Evolutionary conservation across 106 monocot species (phyloP), one percentile per base, ranked within the genome.

Genomic region (Amphibolis antarctica): DNA sequence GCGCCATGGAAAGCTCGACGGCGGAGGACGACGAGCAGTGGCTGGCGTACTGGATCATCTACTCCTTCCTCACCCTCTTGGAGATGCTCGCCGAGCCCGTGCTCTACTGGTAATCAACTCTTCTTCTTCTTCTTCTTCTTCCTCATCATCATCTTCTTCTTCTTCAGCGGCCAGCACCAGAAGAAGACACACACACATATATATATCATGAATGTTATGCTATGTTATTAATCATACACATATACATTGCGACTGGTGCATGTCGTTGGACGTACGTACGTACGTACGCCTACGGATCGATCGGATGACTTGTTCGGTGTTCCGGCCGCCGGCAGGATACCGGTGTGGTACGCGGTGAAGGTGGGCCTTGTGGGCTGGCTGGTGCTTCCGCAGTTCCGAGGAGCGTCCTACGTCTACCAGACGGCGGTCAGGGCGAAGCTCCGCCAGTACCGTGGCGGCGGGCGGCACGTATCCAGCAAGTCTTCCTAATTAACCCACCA

Each of bases 31-130:
- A 86, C 57, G 88, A 93, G 71, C 93, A 93, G 26, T 93, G 92
- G 87, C 72, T 88, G 44, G 87, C 92, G 0, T 92, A 92, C 48
- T 92, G 87, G 92, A 92, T 92, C 62, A 26, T 92, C 22, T 92
- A 92, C 71, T 88, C 92, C 11, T 80, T 92, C 69, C 66, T 92
- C 1, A 92, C 87, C 20, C 80, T 92, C 0, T 52, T 66, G 69
- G 87, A 92, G 92, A 87, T 92, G 82, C 73, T 85, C 46, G 76
- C 79, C 0, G 78, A 83, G 74, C 80, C 92, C 14, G 44, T 94
- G 44, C 73, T 94, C 18, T 69, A 65, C n/a, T 94, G 93, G 93
- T 93, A 75, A 9, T 22, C 22, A 53, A 53, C 10, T n/a, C n/a
- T n/a, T n/a, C n/a, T n/a, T n/a, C n/a, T n/a, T n/a, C n/a, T n/a